phyloP scores from a whole-genome alignment of 345 rosid species.

The Bruguiera parviflora region DNA sequence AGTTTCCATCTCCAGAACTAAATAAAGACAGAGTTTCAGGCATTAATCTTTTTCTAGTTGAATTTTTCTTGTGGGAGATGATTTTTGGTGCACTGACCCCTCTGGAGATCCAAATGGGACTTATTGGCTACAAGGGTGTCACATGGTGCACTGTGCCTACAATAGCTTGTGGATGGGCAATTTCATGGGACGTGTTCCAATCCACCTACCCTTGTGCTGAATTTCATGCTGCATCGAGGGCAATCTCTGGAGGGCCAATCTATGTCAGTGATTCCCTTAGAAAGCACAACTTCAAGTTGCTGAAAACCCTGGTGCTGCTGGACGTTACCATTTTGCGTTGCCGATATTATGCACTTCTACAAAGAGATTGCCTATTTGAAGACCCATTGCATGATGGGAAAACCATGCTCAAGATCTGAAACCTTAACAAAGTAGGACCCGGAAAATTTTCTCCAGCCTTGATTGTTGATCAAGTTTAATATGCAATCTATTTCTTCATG shows the following conservation, averaged over 20 bases:
- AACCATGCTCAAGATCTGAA: not conserved
- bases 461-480: too few relatives aligned
- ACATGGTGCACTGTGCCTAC: conserved; percentile 25
- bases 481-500: too few relatives aligned
- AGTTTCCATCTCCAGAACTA: too few relatives aligned
- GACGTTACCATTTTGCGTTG: conserved; percentile 27
- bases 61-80: conserved; percentile 1
- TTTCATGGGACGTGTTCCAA: conserved; percentile 37
- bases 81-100: conserved; percentile 20
- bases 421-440: not conserved
- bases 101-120: conserved; percentile 18
- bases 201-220: conserved; percentile 24
- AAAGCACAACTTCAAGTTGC: conserved; percentile 28
- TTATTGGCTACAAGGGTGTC: conserved; percentile 24
- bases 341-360: conserved; percentile 28
- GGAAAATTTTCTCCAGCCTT: too few relatives aligned
- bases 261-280: conserved; percentile 29
- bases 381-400: conserved; percentile 13
- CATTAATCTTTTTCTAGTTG: not conserved
- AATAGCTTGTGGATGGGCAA: conserved; percentile 28
- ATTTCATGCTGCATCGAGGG: conserved; percentile 34
- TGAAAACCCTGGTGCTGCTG: conserved; percentile 25
- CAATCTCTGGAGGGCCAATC: conserved; percentile 23
- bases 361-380: conserved; percentile 21
- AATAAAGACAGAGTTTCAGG: not conserved